These are phyloP conservation scores for Plasmodium billcollinsi DNA, from an alignment of 169 alveolate genomes.

Conservation along the genomic window DNA sequence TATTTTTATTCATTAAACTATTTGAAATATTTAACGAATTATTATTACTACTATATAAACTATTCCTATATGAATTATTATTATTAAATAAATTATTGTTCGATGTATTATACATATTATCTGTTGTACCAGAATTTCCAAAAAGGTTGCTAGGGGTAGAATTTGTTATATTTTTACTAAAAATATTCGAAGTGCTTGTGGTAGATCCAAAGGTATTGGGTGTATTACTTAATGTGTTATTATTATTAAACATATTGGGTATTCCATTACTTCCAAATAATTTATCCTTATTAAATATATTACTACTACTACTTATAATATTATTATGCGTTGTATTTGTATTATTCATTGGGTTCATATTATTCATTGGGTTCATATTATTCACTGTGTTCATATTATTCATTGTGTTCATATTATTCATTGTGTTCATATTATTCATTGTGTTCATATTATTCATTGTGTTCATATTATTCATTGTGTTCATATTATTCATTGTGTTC, in stretches of 20 bases:
- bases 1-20: not conserved
- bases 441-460: too few species aligned
- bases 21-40: slow-evolving; percentile 21
- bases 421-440: not conserved
- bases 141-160: not conserved
- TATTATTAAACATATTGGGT: slow-evolving; percentile 7
- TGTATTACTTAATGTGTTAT: not conserved
- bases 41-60: slow-evolving; percentile 17
- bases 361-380: not conserved
- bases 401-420: not conserved
- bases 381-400: not conserved
- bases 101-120: not conserved
- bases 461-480: too few species aligned
- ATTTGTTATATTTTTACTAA: not conserved
- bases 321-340: slow-evolving; percentile 7
- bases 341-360: too few species aligned
- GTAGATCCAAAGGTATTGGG: not conserved
- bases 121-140: slow-evolving; percentile 6
- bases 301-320: not conserved
- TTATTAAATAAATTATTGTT: slow-evolving; percentile 20
- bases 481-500: too few species aligned
- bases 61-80: not conserved
- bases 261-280: not conserved
- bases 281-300: not conserved
- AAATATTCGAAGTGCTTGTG: not conserved